Evolutionary conservation across 2,329 filamentous ascomycete species (phyloP).

Genomic region (Fusarium pininemorale): DNA sequence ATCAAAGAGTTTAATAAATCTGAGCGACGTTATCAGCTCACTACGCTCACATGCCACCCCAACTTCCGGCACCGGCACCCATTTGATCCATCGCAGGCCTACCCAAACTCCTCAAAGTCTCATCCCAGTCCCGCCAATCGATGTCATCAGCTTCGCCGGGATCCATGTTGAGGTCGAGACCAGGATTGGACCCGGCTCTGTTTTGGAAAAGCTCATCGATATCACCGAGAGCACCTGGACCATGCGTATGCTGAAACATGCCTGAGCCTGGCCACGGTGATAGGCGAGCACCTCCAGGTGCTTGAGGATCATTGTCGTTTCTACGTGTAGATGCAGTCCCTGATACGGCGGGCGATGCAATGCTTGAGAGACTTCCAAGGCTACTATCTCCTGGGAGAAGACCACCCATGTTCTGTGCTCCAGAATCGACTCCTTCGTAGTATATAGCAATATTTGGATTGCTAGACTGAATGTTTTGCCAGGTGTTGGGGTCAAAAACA

Average conservation of each 20-base stretch:
- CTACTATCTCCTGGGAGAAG: slow-evolving; percentile 17
- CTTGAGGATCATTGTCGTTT: neutral
- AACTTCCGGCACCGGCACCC: slow-evolving; percentile 18
- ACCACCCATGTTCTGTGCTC: neutral
- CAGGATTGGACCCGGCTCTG: neutral
- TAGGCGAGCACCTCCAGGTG: neutral
- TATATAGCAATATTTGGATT: slow-evolving; percentile 19
- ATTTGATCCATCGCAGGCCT: neutral
- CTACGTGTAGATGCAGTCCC: slow-evolving; percentile 7
- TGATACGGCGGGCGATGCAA: slow-evolving; percentile 24
- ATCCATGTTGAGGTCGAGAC: slow-evolving; percentile 23
- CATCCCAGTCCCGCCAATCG: slow-evolving; percentile 34
- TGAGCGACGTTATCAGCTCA: neutral
- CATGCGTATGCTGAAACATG: slow-evolving; percentile 2
- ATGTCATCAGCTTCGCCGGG: slow-evolving; percentile 32
- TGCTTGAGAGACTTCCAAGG: slow-evolving; percentile 22
- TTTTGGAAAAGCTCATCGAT: slow-evolving; percentile 12
- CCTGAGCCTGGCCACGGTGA: slow-evolving; percentile 21
- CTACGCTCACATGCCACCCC: slow-evolving; percentile 26
- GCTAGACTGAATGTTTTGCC: slow-evolving; percentile 10
- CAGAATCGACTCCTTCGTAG: slow-evolving; percentile 17
- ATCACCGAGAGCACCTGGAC: neutral
- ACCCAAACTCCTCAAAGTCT: slow-evolving; percentile 12
- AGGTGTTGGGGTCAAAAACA: neutral
- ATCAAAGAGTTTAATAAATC: neutral